These are phyloP conservation scores for Pseudocercospora macadamiae DNA, from an alignment of 2,329 filamentous ascomycete genomes.

Conservation along the genomic window DNA sequence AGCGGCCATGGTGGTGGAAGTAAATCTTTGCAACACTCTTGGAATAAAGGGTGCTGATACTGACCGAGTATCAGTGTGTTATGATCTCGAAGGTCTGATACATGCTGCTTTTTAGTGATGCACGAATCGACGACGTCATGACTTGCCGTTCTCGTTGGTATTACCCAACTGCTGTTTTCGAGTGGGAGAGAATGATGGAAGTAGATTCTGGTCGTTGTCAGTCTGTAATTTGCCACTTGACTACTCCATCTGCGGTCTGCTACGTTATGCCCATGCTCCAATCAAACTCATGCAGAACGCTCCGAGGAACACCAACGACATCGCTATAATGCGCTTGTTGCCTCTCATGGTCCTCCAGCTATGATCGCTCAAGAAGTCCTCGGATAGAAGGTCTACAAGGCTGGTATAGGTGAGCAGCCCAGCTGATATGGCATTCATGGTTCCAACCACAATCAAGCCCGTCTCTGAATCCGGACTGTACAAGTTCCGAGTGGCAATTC, in stretches of 20 bases:
- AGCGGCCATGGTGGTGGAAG: neutral
- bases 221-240: neutral
- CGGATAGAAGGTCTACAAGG: slow-evolving; percentile 49
- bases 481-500: slow-evolving; percentile 45
- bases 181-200: no score
- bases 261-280: slow-evolving; percentile 60
- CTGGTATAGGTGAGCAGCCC: slow-evolving; percentile 51
- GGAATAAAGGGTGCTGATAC: no score
- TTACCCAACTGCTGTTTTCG: no score
- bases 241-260: neutral
- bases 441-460: slow-evolving; percentile 48
- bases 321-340: slow-evolving; percentile 60
- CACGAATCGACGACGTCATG: neutral
- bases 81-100: neutral
- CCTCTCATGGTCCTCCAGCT: slow-evolving; percentile 63
- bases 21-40: no score
- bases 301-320: slow-evolving; percentile 60
- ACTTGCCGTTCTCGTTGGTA: neutral
- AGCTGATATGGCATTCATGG: slow-evolving; percentile 52
- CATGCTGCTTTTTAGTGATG: neutral
- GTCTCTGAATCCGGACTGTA: slow-evolving; percentile 48
- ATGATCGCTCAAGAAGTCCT: slow-evolving; percentile 60
- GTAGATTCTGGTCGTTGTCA: neutral
- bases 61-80: no score
- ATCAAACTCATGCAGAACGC: slow-evolving; percentile 65